Evolutionary conservation across 177 flowering plant genomes (phyloP).

Genomic region (Vitis hybrid): DNA sequence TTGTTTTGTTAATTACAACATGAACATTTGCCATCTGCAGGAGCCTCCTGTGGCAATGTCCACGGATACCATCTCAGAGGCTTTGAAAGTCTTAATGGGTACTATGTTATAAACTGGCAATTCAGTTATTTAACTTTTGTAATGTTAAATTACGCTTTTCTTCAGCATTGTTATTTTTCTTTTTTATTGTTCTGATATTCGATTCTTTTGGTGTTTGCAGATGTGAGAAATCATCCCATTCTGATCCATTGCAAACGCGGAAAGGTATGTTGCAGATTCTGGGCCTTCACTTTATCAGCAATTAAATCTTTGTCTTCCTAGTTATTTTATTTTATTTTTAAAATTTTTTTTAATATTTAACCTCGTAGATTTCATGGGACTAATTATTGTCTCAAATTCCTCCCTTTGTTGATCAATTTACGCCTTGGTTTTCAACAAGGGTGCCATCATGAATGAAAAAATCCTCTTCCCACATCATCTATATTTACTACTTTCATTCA

Average conservation of each 20-base stretch:
- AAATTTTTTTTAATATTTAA: neutral
- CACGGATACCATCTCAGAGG: constrained; percentile 51
- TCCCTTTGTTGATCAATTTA: no score
- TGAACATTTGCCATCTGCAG: constrained; percentile 37
- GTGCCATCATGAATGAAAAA: no score
- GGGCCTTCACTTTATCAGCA: no score
- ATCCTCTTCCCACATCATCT: no score
- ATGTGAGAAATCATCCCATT: constrained; percentile 86
- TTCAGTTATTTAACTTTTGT: neutral
- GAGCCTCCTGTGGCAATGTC: constrained; percentile 54
- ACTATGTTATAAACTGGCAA: constrained; percentile 9
- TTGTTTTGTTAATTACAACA: neutral
- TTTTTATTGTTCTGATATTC: neutral
- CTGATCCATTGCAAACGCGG: constrained; percentile 90
- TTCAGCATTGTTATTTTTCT: neutral
- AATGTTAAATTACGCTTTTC: neutral
- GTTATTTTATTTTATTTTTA: neutral
- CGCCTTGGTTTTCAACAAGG: no score
- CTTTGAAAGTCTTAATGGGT: constrained; percentile 75
- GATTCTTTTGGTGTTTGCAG: constrained; percentile 31
- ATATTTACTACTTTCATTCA: neutral
- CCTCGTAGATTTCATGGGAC: no score
- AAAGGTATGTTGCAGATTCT: constrained; percentile 49
- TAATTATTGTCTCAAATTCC: no score
- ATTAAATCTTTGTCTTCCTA: neutral